Evolutionary conservation across 345 rosid genomes (phyloP), one percentile per base, ranked within the genome.

Genomic region (Eucalyptus camaldulensis): DNA sequence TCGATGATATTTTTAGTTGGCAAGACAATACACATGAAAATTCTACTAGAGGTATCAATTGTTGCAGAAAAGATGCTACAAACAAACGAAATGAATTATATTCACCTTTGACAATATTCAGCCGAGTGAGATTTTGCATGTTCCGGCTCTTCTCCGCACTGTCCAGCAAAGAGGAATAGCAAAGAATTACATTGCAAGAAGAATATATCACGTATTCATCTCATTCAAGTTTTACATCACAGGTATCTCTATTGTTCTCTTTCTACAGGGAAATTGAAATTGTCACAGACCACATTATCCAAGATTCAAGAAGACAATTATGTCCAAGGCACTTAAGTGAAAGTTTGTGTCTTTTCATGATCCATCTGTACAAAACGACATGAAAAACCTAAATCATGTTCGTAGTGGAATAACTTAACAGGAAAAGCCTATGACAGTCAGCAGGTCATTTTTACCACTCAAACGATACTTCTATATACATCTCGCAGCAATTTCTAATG

Each of bases 351-450:
- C 16, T 27, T 60, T 27, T 60, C 2, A 4, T 60, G 31, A 60
- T 60, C 31, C 31, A 27, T 60, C 67, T 27, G 31, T 0, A 6
- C 67, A 5, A 60, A 60, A 27, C 0, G 31, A 60, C 31, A 60
- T 60, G 67, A 27, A 60, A 60, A 60, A 27, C 67, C 67, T 27
- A 27, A 27, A 60, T 60, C 67, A 60, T 27, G 67, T 60, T 60
- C 16, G 0, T 60, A 27, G 2, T 60, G 67, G 1, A 60, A 60
- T 60, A 0, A 0, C 67, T 27, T 60, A 0, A 60, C 0, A 27
- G 15, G 67, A 60, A 60, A 60, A 60, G 67, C 67, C 31, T 58
- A 5, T 0, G 0, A 58, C 7, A 58, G 0, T 60, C 0, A 60
- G 67, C 16, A 27, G 67, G 67, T 60, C 67, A 60, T 65, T 65